These are phyloP conservation scores for Aspergillus incahuasiensis DNA, from an alignment of 495 filamentous ascomycete genomes.

Conservation along the genomic window DNA sequence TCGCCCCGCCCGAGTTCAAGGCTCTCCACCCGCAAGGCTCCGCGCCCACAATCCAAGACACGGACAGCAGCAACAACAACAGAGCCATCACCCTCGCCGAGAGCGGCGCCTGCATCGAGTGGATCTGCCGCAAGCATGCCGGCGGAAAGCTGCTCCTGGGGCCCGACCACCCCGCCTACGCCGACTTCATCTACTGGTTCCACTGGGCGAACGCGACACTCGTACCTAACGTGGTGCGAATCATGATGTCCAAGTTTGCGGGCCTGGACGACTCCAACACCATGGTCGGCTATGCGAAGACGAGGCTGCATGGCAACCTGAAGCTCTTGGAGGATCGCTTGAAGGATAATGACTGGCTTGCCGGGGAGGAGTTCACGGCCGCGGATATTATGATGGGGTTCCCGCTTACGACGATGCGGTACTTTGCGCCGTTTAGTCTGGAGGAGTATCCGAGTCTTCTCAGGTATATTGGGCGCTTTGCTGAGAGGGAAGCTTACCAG, in stretches of 20 bases:
- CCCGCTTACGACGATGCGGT: slow-evolving; percentile 47
- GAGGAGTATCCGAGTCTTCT: slow-evolving; percentile 38
- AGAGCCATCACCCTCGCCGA: slow-evolving; percentile 44
- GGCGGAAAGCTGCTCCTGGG: slow-evolving; percentile 35
- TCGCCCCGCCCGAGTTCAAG: slow-evolving; percentile 46
- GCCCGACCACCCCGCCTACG: slow-evolving; percentile 37
- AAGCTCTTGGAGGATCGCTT: slow-evolving; percentile 38
- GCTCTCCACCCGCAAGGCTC: slow-evolving; percentile 43
- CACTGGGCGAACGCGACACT: slow-evolving; percentile 52
- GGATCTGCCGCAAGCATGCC: slow-evolving; percentile 47
- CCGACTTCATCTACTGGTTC: slow-evolving; percentile 56
- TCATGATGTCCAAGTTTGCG: neutral
- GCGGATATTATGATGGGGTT: slow-evolving; percentile 57
- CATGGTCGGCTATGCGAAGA: too few relatives aligned
- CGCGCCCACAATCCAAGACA: slow-evolving; percentile 51
- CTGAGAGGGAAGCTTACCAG: slow-evolving; percentile 36
- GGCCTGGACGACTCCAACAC: too few relatives aligned
- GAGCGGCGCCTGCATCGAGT: slow-evolving; percentile 48
- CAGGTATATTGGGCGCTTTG: slow-evolving; percentile 41
- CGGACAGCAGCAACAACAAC: neutral
- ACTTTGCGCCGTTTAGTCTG: slow-evolving; percentile 39
- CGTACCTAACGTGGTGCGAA: slow-evolving; percentile 27
- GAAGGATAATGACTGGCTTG: slow-evolving; percentile 40
- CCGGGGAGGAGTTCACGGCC: slow-evolving; percentile 52
- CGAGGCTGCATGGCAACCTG: too few relatives aligned